These are phyloP conservation scores for Kwoniella shandongensis DNA, from an alignment of 768 basidiomycete genomes.

Conservation along the genomic window DNA sequence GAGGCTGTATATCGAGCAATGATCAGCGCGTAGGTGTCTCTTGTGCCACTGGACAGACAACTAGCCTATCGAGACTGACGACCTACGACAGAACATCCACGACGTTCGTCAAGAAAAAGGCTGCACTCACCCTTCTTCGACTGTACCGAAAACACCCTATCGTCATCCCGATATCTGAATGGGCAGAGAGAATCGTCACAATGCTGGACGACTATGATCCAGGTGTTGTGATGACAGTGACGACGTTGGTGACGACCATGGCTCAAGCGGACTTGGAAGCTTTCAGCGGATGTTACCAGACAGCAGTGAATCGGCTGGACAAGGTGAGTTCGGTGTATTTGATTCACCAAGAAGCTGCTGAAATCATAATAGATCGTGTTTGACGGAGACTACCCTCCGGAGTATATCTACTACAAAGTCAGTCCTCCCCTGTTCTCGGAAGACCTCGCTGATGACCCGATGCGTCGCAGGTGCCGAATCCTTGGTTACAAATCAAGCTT, in stretches of 20 bases:
- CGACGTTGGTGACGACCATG: conserved; percentile 87
- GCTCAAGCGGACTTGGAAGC: conserved; percentile 92
- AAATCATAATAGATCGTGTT: conserved; percentile 68
- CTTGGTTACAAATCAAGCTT: conserved; percentile 96
- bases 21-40: conserved; percentile 82
- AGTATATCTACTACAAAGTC: conserved; percentile 90
- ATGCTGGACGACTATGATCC: conserved; percentile 93
- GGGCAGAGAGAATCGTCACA: conserved; percentile 90
- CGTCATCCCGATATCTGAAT: conserved; percentile 88
- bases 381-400: conserved; percentile 80
- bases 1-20: conserved; percentile 92
- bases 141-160: conserved; percentile 94
- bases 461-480: conserved; percentile 72
- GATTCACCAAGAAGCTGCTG: not conserved
- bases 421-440: not conserved
- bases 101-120: conserved; percentile 97
- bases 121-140: conserved; percentile 85
- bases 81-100: conserved; percentile 72
- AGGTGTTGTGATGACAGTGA: conserved; percentile 91
- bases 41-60: no score
- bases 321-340: conserved; percentile 61
- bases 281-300: conserved; percentile 87
- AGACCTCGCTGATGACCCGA: conserved; percentile 1
- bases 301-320: conserved; percentile 85
- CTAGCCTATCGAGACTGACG: no score